Conservation (phyloP, 2,329 filamentous ascomycete species). For the Cladosporium sp. region DNA sequence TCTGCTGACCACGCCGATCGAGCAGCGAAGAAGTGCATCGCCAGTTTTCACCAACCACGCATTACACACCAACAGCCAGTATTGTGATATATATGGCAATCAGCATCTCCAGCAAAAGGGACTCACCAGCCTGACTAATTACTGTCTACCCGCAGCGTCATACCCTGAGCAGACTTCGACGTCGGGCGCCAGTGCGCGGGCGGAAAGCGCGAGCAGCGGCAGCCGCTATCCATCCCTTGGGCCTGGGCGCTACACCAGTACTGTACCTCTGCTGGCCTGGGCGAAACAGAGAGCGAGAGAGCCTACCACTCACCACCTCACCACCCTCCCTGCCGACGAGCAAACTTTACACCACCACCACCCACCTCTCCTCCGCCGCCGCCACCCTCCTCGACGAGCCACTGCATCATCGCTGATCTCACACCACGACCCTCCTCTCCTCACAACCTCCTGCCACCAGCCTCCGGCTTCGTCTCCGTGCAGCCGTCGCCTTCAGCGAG, state of each 20-base stretch:
- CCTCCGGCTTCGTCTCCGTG: conserved; percentile 4
- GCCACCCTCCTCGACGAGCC: neutral
- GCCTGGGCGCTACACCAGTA: neutral
- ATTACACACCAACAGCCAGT: neutral
- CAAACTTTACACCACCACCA: conserved; percentile 6
- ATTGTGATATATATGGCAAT: neutral
- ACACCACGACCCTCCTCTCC: neutral
- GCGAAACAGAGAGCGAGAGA: neutral
- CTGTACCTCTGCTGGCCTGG: neutral
- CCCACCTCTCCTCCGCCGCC: neutral
- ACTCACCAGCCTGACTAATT: neutral
- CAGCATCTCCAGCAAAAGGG: neutral
- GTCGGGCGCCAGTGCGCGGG: neutral
- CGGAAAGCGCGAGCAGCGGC: neutral
- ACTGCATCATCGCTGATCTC: conserved; percentile 1
- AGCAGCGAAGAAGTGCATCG: neutral
- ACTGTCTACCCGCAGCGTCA: neutral
- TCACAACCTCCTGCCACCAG: neutral
- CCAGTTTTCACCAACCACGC: neutral
- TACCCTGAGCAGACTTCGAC: neutral
- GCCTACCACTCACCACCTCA: neutral
- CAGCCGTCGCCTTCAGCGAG: conserved; percentile 8
- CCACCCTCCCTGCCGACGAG: conserved; percentile 2
- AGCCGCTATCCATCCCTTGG: neutral
- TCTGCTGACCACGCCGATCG: neutral